Percentiles rank a stretch among this genome's conserved stretches.
phyloP scores from a whole-genome alignment of 1,139 yeast species.

The Saccharomyces hybrid region DNA sequence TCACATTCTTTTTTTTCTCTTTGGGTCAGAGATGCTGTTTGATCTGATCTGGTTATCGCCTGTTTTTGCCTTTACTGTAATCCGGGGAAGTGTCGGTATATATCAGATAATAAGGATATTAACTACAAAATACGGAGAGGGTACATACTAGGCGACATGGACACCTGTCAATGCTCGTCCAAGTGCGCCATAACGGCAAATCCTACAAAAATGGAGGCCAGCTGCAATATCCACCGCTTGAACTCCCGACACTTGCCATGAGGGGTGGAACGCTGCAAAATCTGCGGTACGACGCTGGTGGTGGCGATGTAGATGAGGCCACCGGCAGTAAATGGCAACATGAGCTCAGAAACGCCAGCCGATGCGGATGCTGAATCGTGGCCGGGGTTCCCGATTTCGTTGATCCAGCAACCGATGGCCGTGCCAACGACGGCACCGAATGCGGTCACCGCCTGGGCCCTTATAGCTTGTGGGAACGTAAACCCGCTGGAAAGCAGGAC shows the following conservation, averaged over 20 bases:
- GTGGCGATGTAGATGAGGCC: slow-evolving; percentile 62
- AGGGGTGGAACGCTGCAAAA: slow-evolving; percentile 36
- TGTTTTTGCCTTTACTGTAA: background rate
- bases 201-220: slow-evolving; percentile 5
- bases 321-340: slow-evolving; percentile 67
- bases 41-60: background rate
- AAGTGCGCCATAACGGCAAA: slow-evolving; percentile 6
- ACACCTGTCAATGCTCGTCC: background rate
- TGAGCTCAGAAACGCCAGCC: slow-evolving; percentile 37
- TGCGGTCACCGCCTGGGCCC: slow-evolving; percentile 56
- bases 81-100: background rate
- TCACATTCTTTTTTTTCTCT: background rate
- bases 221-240: slow-evolving; percentile 3
- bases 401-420: slow-evolving; percentile 46
- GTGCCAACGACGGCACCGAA: slow-evolving; percentile 60
- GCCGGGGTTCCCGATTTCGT: slow-evolving; percentile 14
- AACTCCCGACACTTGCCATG: slow-evolving; percentile 15
- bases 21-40: background rate
- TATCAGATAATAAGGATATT: background rate
- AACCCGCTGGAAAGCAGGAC: slow-evolving; percentile 58
- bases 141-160: background rate
- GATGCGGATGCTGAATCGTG: slow-evolving; percentile 2
- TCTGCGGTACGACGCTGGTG: slow-evolving; percentile 58
- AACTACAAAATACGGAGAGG: background rate
- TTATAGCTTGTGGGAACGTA: slow-evolving; percentile 52